Percentiles rank a stretch among this genome's conserved stretches.
Evolutionary conservation across 139 green algal genomes (phyloP).

Genomic region (Mychonastes homosphaera): DNA sequence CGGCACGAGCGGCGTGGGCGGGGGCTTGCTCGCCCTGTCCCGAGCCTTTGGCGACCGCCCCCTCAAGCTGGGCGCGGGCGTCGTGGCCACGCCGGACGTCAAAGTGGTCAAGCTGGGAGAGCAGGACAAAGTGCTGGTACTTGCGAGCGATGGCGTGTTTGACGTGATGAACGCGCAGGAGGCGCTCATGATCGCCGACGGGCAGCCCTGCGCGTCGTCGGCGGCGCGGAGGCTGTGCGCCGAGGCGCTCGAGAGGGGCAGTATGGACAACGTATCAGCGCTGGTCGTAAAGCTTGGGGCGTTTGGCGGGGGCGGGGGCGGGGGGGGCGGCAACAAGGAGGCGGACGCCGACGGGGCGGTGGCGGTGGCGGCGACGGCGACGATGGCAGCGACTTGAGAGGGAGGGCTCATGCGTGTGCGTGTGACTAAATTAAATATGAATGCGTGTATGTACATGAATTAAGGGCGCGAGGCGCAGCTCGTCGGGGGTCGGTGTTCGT

Average conservation of each 20-base stretch:
- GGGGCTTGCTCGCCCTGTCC: slow-evolving; percentile 86
- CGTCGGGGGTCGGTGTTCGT: no score
- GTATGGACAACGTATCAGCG: slow-evolving; percentile 78
- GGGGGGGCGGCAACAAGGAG: no score
- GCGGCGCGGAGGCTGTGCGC: slow-evolving; percentile 56
- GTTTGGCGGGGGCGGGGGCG: no score
- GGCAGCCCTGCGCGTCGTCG: slow-evolving; percentile 41
- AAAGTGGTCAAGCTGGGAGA: slow-evolving; percentile 49
- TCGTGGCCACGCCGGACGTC: slow-evolving; percentile 73
- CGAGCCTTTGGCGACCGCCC: slow-evolving; percentile 88
- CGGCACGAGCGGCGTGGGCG: no score
- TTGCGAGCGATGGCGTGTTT: slow-evolving; percentile 90
- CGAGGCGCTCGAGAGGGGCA: slow-evolving; percentile 62
- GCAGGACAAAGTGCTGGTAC: slow-evolving; percentile 63
- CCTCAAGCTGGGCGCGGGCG: slow-evolving; percentile 66
- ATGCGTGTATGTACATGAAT: no score
- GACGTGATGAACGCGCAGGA: slow-evolving; percentile 72
- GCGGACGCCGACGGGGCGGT: no score
- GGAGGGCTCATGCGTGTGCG: no score
- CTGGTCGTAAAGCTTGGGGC: slow-evolving; percentile 53
- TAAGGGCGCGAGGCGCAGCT: no score
- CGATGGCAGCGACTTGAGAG: no score
- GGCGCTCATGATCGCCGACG: slow-evolving; percentile 34
- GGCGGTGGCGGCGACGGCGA: no score
- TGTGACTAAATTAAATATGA: no score